Conservation (phyloP, 1,284 basidiomycete species). For the Tranzscheliella williamsii region DNA sequence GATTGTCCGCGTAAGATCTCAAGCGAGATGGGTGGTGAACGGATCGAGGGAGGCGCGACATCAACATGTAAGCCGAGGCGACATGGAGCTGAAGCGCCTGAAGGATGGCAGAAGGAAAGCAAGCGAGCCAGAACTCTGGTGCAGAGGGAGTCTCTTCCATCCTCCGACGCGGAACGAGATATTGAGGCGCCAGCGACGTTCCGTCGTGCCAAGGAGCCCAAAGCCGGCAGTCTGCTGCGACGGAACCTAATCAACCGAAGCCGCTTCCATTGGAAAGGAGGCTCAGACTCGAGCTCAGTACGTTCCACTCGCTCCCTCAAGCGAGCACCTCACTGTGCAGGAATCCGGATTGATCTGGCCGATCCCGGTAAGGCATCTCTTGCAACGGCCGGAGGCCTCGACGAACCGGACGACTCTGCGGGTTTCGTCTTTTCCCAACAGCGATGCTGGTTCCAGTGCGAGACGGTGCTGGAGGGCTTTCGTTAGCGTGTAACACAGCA, state of each 20-base stretch:
- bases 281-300: slow-evolving; percentile 25
- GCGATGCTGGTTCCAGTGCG: slow-evolving; percentile 44
- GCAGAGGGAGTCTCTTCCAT: no score
- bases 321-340: slow-evolving; percentile 23
- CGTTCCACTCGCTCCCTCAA: slow-evolving; percentile 10
- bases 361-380: slow-evolving; percentile 5
- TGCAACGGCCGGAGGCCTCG: no score
- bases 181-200: no score
- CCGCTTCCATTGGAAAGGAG: slow-evolving; percentile 8
- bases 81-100: not conserved
- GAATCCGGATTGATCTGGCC: slow-evolving; percentile 18
- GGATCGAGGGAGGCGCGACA: no score
- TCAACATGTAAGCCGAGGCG: no score
- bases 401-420: no score
- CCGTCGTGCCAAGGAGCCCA: slow-evolving; percentile 21
- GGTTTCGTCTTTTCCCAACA: not conserved
- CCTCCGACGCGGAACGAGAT: no score
- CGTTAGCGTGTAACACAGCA: no score
- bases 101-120: not conserved
- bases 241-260: slow-evolving; percentile 19
- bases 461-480: slow-evolving; percentile 31
- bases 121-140: not conserved
- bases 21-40: no score
- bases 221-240: slow-evolving; percentile 16
- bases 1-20: no score